Conservation (phyloP, 345 rosid genomes). For the Aquilaria sinensis region DNA sequence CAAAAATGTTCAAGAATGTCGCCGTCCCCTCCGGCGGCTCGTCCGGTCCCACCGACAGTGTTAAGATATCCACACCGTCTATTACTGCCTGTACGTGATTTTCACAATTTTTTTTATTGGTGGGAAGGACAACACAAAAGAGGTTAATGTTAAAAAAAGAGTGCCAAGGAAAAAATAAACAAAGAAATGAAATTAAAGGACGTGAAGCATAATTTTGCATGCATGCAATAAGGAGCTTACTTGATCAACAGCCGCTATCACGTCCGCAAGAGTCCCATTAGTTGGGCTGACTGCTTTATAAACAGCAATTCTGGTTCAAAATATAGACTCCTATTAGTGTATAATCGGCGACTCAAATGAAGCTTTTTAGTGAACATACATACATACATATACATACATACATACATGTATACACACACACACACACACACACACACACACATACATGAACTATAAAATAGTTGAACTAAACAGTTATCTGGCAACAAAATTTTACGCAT, state of each 20-base stretch:
- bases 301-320: constrained; percentile 56
- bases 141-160: neutral
- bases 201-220: neutral
- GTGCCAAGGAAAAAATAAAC: neutral
- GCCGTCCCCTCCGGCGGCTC: constrained; percentile 52
- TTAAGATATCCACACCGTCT: constrained; percentile 70
- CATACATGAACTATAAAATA: no score
- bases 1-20: constrained; percentile 57
- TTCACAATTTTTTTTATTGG: neutral
- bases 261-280: constrained; percentile 66
- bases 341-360: neutral
- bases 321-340: neutral
- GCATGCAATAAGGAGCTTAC: constrained; percentile 23
- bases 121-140: no score
- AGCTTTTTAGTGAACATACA: no score
- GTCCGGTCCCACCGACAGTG: constrained; percentile 69
- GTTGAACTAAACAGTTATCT: no score
- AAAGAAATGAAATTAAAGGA: neutral
- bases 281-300: constrained; percentile 84
- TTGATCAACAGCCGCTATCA: constrained; percentile 86
- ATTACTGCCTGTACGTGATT: constrained; percentile 35
- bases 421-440: no score
- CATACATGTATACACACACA: no score
- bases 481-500: no score
- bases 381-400: no score